phyloP scores from a whole-genome alignment of 768 basidiomycete species.

The Podaxis carcinomalis region DNA sequence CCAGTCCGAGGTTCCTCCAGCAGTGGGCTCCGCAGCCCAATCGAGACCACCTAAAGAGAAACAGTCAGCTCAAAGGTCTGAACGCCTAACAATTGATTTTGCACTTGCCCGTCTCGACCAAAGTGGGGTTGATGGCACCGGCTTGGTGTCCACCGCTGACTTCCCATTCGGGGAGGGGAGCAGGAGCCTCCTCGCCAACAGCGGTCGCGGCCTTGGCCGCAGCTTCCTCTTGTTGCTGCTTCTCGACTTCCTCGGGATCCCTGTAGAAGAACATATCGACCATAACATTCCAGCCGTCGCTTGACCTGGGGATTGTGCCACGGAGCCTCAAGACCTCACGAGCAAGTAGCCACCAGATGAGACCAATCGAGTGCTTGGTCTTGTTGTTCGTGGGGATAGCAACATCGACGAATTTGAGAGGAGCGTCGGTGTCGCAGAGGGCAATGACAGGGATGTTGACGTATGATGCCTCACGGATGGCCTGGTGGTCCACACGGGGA shows the following conservation, averaged over 20 bases:
- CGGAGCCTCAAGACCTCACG: constrained; percentile 96
- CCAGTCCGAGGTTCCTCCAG: constrained; percentile 67
- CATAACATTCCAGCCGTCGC: constrained; percentile 97
- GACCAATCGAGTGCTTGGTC: constrained; percentile 93
- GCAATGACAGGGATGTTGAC: constrained; percentile 99
- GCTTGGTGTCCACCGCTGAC: constrained; percentile 61
- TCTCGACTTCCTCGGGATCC: constrained; percentile 98
- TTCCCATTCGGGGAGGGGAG: constrained; percentile 62
- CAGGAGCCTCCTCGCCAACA: constrained; percentile 44
- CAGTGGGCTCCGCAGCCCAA: constrained; percentile 70
- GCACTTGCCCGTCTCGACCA: constrained; percentile 58
- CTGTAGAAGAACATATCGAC: constrained; percentile 99
- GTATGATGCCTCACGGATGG: constrained; percentile 99
- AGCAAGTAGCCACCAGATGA: constrained; percentile 96
- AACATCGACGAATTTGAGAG: constrained; percentile 95
- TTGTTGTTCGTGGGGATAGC: constrained; percentile 99
- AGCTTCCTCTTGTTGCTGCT: constrained; percentile 92
- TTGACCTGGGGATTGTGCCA: constrained; percentile 86
- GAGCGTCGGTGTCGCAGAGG: constrained; percentile 97
- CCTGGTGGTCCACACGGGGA: constrained; percentile 99
- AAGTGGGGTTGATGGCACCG: constrained; percentile 73
- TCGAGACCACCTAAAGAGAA: constrained; percentile 62
- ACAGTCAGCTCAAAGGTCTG: constrained; percentile 5
- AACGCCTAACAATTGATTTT: constrained; percentile 13
- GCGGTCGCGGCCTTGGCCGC: constrained; percentile 72